phyloP scores from a whole-genome alignment of 1,139 yeast genomes.

The Arxiozyma telluris region DNA sequence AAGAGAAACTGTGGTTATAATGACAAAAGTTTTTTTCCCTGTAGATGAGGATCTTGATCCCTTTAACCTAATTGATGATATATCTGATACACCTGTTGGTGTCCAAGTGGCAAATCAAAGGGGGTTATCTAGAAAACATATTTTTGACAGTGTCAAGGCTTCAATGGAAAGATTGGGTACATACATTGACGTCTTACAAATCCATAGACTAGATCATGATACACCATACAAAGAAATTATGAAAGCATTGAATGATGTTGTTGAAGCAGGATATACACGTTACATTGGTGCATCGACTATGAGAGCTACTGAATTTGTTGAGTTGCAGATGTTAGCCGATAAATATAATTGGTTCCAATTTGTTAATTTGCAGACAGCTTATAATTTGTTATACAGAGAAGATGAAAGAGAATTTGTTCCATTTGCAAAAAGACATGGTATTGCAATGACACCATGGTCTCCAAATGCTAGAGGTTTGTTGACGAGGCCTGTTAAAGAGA shows the following conservation, averaged over 20 bases:
- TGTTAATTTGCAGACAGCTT: constrained; percentile 43
- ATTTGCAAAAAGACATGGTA: constrained; percentile 29
- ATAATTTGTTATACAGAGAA: constrained; percentile 42
- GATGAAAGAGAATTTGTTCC: constrained; percentile 46
- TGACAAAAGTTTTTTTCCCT: constrained; percentile 31
- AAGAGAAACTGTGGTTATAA: constrained; percentile 36
- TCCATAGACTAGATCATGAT: constrained; percentile 37
- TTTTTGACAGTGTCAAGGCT: constrained; percentile 37
- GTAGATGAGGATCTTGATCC: constrained; percentile 18
- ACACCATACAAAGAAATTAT: constrained; percentile 41
- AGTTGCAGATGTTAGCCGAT: constrained; percentile 40
- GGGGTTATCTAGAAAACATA: constrained; percentile 43
- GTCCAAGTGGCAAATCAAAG: constrained; percentile 24
- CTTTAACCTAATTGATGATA: not conserved
- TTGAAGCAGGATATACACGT: constrained; percentile 35
- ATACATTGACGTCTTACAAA: constrained; percentile 31
- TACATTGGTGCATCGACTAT: constrained; percentile 46
- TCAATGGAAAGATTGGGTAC: constrained; percentile 42
- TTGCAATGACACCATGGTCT: constrained; percentile 45
- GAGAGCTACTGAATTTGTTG: constrained; percentile 39
- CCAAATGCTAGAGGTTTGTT: constrained; percentile 43
- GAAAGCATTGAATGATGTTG: constrained; percentile 41
- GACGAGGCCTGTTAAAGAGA: constrained; percentile 35
- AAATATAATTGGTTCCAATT: constrained; percentile 40
- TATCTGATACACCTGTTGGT: not conserved